phyloP scores from a whole-genome alignment of 2,329 filamentous ascomycete species.

The Fusarium mangiferae region DNA sequence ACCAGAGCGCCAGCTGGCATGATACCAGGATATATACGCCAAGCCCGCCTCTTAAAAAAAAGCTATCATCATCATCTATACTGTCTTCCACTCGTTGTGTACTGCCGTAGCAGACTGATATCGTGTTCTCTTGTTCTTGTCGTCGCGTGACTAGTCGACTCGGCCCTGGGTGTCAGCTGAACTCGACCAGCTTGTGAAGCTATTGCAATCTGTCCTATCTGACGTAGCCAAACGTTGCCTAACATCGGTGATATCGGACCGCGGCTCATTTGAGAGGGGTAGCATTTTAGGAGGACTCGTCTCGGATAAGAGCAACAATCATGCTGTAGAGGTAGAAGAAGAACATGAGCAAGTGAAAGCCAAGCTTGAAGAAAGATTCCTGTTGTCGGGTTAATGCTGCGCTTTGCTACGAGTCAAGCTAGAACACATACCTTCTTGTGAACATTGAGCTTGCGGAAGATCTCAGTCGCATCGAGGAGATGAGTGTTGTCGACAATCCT shows the following conservation, averaged over 20 bases:
- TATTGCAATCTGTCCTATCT: slow-evolving; percentile 20
- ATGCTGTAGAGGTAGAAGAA: slow-evolving; percentile 99
- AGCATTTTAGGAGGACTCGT: slow-evolving; percentile 80
- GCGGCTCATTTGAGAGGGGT: slow-evolving; percentile 22
- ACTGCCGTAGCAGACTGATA: slow-evolving; percentile 39
- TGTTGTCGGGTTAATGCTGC: slow-evolving; percentile 53
- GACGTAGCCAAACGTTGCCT: slow-evolving; percentile 12
- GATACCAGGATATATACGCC: slow-evolving; percentile 46
- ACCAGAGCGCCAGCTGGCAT: slow-evolving; percentile 48
- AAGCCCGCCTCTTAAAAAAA: slow-evolving; percentile 44
- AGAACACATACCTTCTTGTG: slow-evolving; percentile 85
- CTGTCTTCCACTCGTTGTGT: slow-evolving; percentile 44
- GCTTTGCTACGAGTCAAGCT: neutral
- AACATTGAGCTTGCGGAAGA: slow-evolving; percentile 98
- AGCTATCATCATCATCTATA: slow-evolving; percentile 42
- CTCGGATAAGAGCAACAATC: slow-evolving; percentile 95
- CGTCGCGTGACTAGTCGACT: slow-evolving; percentile 35
- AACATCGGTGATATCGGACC: slow-evolving; percentile 18
- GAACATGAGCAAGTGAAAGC: slow-evolving; percentile 99
- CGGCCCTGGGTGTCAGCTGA: slow-evolving; percentile 30
- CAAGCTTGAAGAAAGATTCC: slow-evolving; percentile 99
- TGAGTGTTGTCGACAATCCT: slow-evolving; percentile 98
- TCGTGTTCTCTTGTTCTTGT: slow-evolving; percentile 13
- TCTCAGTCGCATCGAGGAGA: slow-evolving; percentile 96
- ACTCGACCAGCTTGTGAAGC: slow-evolving; percentile 18